Percentiles rank a stretch among this genome's conserved stretches.
Evolutionary conservation across 2,329 filamentous ascomycete species (phyloP).

Genomic region (Dactylellina haptotyla): DNA sequence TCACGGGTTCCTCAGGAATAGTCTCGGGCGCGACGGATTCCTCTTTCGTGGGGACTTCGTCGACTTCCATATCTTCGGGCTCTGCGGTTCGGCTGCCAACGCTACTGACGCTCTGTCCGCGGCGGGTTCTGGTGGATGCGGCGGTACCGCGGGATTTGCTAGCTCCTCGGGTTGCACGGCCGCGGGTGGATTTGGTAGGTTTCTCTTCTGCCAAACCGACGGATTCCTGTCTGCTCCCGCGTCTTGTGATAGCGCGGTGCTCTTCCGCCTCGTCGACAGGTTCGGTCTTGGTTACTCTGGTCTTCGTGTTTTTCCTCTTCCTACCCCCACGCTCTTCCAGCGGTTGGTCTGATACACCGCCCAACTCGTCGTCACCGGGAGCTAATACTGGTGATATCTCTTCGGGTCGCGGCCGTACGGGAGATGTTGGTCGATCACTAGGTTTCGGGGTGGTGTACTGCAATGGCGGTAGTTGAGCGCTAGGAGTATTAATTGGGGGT

Average conservation of each 20-base stretch:
- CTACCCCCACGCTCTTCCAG: slow-evolving; percentile 25
- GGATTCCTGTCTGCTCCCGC: slow-evolving; percentile 24
- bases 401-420: slow-evolving; percentile 35
- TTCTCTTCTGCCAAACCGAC: slow-evolving; percentile 27
- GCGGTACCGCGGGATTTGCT: slow-evolving; percentile 43
- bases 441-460: slow-evolving; percentile 36
- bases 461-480: slow-evolving; percentile 44
- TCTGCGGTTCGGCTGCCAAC: slow-evolving; percentile 45
- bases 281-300: slow-evolving; percentile 17
- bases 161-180: slow-evolving; percentile 15
- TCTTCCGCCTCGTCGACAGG: slow-evolving; percentile 18
- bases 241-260: not conserved
- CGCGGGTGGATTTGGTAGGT: slow-evolving; percentile 6
- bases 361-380: slow-evolving; percentile 23
- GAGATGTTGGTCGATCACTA: slow-evolving; percentile 17
- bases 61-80: slow-evolving; percentile 44
- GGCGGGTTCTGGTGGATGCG: slow-evolving; percentile 32
- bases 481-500: slow-evolving; percentile 44
- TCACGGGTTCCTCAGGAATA: slow-evolving; percentile 19
- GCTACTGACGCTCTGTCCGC: slow-evolving; percentile 48
- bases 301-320: slow-evolving; percentile 20
- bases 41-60: slow-evolving; percentile 32
- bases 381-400: slow-evolving; percentile 48
- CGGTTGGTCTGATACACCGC: slow-evolving; percentile 23
- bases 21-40: slow-evolving; percentile 40